phyloP scores from a whole-genome alignment of 305 asterid genomes.

The Fraxinus sp. region DNA sequence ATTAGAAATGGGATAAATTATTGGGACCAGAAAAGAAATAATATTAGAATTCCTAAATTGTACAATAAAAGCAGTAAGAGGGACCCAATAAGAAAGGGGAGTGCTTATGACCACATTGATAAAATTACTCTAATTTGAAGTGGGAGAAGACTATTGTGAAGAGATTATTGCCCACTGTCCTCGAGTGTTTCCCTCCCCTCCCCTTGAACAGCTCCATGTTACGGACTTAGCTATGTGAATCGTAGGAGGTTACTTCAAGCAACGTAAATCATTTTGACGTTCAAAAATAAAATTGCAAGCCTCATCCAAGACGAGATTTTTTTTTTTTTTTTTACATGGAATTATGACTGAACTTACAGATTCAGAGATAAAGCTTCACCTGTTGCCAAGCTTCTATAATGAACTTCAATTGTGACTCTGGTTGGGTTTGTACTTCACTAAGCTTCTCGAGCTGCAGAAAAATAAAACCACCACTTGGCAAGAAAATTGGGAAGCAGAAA shows the following conservation, averaged over 20 bases:
- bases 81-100: background rate
- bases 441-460: constrained; percentile 75
- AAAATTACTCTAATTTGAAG: background rate
- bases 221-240: background rate
- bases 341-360: background rate
- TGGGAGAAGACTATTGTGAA: background rate
- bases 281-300: constrained; percentile 16
- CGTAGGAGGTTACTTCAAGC: background rate
- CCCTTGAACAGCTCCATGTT: background rate
- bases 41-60: background rate
- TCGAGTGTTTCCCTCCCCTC: background rate
- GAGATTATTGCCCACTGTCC: background rate
- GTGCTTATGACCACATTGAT: background rate
- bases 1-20: background rate
- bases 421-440: constrained; percentile 70
- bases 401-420: constrained; percentile 80
- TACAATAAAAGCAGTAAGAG: background rate
- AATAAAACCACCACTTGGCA: background rate
- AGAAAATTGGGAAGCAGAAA: constrained; percentile 7
- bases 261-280: background rate
- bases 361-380: constrained; percentile 39
- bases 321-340: background rate
- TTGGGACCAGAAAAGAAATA: background rate
- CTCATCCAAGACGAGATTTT: background rate
- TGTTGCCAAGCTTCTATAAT: constrained; percentile 89